Evolutionary conservation across 331 rosid genomes (phyloP), one percentile per base, ranked within the genome.

Genomic region (Quercus phellos): DNA sequence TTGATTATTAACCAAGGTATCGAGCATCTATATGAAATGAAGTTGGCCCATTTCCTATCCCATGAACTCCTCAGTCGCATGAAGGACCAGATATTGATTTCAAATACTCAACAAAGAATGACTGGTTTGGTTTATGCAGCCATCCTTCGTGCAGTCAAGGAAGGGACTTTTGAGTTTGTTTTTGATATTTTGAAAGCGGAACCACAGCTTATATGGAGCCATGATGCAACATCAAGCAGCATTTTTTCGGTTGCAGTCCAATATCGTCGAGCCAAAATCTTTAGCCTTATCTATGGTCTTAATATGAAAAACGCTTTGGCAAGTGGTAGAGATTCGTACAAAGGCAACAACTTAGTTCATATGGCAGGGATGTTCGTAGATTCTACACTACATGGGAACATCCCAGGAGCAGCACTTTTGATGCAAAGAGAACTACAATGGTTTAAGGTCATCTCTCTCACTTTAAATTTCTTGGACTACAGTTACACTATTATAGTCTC

Each of bases 191-290:
- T 46, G 1, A 19, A 24, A 8, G 8, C 38, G 38, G 2, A 1
- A 5, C 38, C 8, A 34, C 0, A 0, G 5, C 0, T 0, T 5
- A 0, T 5, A 6, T 5, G 1, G 0, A 0, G 2, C 38, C 0
- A 1, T 5, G 0, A 34, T 34, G 1, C 0, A 34, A 1, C 0
- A 34, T 5, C 7, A 0, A 5, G 0, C 0, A 34, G 5, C 38
- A 34, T 34, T 34, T 34, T 34, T 34, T 34, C 38, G 38, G 7
- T 0, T 34, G 38, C 38, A 1, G 38, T 34, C 38, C 7, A 0
- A 34, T 5, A 34, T 34, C 7, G 38, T 34, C 38, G 0, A 0
- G 38, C 38, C 38, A 5, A 1, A 34, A 34, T 34, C 38, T 34
- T 5, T 5, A 0, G 38, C 38, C 38, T 34, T 5, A 34, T 34